Evolutionary conservation across 805 yeast genomes (phyloP), one percentile per base, ranked within the genome.

Genomic region (Zygotorulaspora danielsina): DNA sequence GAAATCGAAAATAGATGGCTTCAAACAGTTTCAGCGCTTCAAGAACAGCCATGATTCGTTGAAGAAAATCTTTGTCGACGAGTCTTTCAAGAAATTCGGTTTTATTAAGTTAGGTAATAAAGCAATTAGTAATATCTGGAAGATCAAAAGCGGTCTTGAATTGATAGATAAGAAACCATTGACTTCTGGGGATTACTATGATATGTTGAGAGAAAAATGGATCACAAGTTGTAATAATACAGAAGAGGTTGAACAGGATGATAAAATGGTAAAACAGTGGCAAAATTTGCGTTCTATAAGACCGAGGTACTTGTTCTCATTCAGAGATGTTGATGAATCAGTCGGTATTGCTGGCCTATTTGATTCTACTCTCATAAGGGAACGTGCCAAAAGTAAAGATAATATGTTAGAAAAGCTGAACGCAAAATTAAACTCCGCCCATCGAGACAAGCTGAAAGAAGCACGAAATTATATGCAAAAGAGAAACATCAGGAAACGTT

Each of bases 251-350:
- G 19, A 34, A 6, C 18, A 27, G 9, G 55, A 49, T 10, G 54
- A 54, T 15, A 35, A 21, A 12, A 52, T 52, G 6, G 57, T 60
- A 1, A 52, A 46, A 35, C 61, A 57, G 16, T 73, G 78, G 78
- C 67, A 69, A 38, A 66, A 65, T 1, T 45, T 72, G 29, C 63
- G 78, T 38, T 52, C 65, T 4, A 59, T 72, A 3, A 54, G 76
- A 43, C 57, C 58, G 4, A 57, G 58, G 6, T 50, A 57, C 22
- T 45, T 75, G 49, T 61, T 62, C 37, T 57, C 66, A 18, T 66
- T 72, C 31, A 57, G 50, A 19, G 56, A 61, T 10, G 66, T 66
- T 10, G 59, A 62, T 38, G 68, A 60, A 29, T 41, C 45, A 0
- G 49, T 53, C 6, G 75, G 74, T 9, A 40, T 67, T 8, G 53